These are phyloP conservation scores for Acanthamoeba royreba DNA, from an alignment of 208 protist genomes.

Conservation along the genomic window DNA sequence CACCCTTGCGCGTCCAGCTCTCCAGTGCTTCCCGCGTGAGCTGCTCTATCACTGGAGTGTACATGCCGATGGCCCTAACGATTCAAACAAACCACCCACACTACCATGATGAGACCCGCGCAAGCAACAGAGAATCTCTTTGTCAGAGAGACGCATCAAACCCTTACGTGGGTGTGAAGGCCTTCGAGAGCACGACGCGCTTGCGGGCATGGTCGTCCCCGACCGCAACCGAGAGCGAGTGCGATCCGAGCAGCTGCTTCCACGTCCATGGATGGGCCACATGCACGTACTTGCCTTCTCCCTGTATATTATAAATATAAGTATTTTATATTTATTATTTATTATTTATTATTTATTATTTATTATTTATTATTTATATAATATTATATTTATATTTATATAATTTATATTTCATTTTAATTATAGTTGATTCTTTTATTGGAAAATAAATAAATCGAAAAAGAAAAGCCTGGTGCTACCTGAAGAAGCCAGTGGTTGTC, in stretches of 20 bases:
- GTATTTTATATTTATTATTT: neutral
- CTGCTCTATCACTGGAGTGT: neutral
- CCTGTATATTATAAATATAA: neutral
- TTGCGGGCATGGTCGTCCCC: neutral
- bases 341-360: no score
- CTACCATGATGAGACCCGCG: neutral
- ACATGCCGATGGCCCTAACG: neutral
- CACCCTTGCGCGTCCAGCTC: neutral
- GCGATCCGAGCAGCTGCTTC: neutral
- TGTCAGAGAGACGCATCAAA: neutral
- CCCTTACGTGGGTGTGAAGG: neutral
- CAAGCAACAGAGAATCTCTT: neutral
- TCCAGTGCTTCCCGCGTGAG: neutral
- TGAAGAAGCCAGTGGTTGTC: neutral
- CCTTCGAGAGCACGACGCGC: neutral
- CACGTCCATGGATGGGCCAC: neutral
- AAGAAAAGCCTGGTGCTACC: neutral
- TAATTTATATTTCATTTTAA: neutral
- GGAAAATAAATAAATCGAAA: neutral
- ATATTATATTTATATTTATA: neutral
- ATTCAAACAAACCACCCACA: no score
- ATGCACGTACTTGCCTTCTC: neutral
- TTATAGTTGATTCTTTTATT: neutral
- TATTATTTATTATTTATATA: neutral
- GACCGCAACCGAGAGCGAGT: neutral